Percentiles rank a stretch among this genome's conserved stretches.
phyloP scores from a whole-genome alignment of 345 rosid genomes.

The Durio zibethinus region DNA sequence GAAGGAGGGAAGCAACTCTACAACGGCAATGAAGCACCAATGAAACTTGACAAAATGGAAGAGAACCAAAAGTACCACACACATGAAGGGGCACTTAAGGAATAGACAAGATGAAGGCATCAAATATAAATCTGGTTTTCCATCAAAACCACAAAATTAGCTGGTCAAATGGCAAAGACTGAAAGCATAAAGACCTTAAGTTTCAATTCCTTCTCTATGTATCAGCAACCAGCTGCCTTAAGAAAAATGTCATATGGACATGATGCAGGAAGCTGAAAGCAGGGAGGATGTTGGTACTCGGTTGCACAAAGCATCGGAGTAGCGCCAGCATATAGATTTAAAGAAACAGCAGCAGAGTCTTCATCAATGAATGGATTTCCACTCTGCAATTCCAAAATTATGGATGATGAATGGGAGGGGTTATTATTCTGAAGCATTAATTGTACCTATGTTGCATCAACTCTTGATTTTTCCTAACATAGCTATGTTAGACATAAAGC shows the following conservation, averaged over 20 bases:
- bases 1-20: not conserved
- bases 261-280: conserved; percentile 53
- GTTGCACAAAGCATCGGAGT: conserved; percentile 33
- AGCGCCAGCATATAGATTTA: conserved; percentile 16
- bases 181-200: not conserved
- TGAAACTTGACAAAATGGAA: not conserved
- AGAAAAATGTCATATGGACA: conserved; percentile 61
- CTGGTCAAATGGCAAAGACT: not conserved
- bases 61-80: conserved; percentile 1
- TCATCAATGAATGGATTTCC: conserved; percentile 48
- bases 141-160: not conserved
- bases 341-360: conserved; percentile 6
- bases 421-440: not conserved
- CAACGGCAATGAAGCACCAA: not conserved
- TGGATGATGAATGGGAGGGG: not conserved
- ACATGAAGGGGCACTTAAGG: not conserved
- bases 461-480: not conserved
- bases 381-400: conserved; percentile 1
- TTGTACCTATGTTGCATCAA: not conserved
- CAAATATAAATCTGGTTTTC: not conserved
- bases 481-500: not conserved
- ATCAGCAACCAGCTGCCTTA: conserved; percentile 57
- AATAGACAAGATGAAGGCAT: not conserved
- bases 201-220: not conserved
- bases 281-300: conserved; percentile 44